Evolutionary conservation across 352 stramenopile genomes (phyloP).

Genomic region (Phytophthora megakarya): DNA sequence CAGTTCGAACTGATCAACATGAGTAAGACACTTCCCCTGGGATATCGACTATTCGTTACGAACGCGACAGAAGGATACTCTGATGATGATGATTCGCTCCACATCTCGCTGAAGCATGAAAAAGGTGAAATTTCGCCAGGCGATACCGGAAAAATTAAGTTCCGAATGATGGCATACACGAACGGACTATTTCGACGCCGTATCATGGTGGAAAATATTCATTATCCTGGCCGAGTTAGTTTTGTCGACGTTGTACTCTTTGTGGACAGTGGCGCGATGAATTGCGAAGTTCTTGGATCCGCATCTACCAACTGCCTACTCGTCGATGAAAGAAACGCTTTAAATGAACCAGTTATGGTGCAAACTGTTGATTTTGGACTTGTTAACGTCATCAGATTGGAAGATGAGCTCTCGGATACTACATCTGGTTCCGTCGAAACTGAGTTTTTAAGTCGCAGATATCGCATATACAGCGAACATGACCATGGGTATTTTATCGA

Average conservation of each 20-base stretch:
- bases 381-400: conserved; percentile 73
- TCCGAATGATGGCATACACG: conserved; percentile 67
- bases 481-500: conserved; percentile 27
- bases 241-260: conserved; percentile 83
- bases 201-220: conserved; percentile 84
- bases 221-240: conserved; percentile 82
- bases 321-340: not conserved
- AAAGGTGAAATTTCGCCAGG: conserved; percentile 75
- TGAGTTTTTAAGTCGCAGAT: conserved; percentile 51
- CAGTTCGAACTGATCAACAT: conserved; percentile 81
- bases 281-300: conserved; percentile 39
- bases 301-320: not conserved
- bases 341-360: conserved; percentile 9
- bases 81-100: conserved; percentile 74
- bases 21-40: conserved; percentile 77
- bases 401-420: conserved; percentile 62
- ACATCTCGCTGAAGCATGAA: conserved; percentile 69
- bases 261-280: conserved; percentile 73
- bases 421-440: conserved; percentile 31
- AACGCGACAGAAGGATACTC: conserved; percentile 70
- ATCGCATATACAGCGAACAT: conserved; percentile 63
- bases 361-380: conserved; percentile 58
- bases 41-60: conserved; percentile 78
- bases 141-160: conserved; percentile 59
- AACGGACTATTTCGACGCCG: conserved; percentile 80